These are phyloP conservation scores for Asclepias syriaca DNA, from an alignment of 257 asterid species.

Conservation along the genomic window DNA sequence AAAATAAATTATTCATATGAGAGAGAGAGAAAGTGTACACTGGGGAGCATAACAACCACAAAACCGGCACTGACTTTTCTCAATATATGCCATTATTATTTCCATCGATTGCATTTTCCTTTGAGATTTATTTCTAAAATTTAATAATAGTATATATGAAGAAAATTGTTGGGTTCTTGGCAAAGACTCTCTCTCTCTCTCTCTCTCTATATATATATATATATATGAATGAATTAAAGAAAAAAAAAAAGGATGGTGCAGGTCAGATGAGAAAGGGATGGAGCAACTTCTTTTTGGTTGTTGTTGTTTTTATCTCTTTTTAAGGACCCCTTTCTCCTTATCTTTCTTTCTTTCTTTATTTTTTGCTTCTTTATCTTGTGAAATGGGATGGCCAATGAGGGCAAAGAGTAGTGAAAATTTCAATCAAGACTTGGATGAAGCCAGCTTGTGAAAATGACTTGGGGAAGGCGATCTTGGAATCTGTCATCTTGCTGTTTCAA, in stretches of 20 bases:
- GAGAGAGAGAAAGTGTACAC: background rate
- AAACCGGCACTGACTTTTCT: conserved; percentile 9
- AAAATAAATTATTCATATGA: too few relatives aligned
- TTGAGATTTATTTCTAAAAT: too few relatives aligned
- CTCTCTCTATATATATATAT: too few relatives aligned
- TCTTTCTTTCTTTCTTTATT: too few relatives aligned
- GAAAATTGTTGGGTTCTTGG: background rate
- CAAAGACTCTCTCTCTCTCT: too few relatives aligned
- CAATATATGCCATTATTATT: background rate
- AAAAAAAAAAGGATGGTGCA: background rate
- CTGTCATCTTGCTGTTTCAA: background rate
- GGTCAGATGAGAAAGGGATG: background rate
- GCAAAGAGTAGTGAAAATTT: background rate
- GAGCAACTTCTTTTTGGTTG: background rate
- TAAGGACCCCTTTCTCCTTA: background rate
- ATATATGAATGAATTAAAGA: background rate
- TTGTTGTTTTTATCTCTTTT: background rate
- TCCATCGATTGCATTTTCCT: conserved; percentile 8
- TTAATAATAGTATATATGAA: too few relatives aligned
- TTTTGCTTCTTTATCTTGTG: too few relatives aligned
- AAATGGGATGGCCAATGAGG: background rate
- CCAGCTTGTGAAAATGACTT: background rate
- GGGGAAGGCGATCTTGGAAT: background rate
- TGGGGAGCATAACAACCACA: background rate
- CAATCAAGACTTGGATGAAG: background rate